These are phyloP conservation scores for Brassica nigra DNA, from an alignment of 345 rosid species.

Conservation along the genomic window DNA sequence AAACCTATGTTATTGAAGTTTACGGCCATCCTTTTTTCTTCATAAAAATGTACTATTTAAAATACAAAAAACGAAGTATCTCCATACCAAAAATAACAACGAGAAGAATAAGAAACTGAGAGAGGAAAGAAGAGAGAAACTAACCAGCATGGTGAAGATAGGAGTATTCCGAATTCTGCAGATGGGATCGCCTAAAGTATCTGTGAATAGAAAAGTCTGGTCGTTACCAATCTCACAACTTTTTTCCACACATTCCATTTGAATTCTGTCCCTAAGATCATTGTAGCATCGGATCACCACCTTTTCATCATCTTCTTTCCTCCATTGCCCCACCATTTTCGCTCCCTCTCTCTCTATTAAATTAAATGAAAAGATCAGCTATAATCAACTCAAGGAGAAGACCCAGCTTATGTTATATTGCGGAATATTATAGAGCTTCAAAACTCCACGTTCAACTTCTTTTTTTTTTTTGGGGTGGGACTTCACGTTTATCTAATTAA, in stretches of 20 bases:
- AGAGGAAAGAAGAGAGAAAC: neutral
- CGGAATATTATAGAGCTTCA: neutral
- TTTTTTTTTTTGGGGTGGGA: neutral
- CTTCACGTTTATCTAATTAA: constrained; percentile 10
- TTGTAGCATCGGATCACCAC: constrained; percentile 61
- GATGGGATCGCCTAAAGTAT: constrained; percentile 84
- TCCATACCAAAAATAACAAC: neutral
- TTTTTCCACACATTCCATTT: constrained; percentile 61
- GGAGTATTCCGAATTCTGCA: constrained; percentile 81
- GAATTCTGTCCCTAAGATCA: constrained; percentile 49
- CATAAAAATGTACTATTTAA: neutral
- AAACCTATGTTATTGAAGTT: neutral
- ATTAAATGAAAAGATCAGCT: neutral
- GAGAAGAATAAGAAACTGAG: neutral
- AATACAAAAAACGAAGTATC: neutral
- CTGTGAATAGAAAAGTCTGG: constrained; percentile 62
- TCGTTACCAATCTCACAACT: constrained; percentile 76
- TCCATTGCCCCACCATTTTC: constrained; percentile 36
- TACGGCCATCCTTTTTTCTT: neutral
- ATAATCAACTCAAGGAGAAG: neutral
- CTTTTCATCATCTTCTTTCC: constrained; percentile 30
- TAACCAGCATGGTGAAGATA: constrained; percentile 69
- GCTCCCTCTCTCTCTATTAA: neutral
- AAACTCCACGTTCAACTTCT: constrained; percentile 3
- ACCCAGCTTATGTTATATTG: constrained; percentile 5